Percentiles rank a stretch among this genome's conserved stretches.
Evolutionary conservation across 129 eudicot species (phyloP).

Genomic region (Kitagawia praeruptora): DNA sequence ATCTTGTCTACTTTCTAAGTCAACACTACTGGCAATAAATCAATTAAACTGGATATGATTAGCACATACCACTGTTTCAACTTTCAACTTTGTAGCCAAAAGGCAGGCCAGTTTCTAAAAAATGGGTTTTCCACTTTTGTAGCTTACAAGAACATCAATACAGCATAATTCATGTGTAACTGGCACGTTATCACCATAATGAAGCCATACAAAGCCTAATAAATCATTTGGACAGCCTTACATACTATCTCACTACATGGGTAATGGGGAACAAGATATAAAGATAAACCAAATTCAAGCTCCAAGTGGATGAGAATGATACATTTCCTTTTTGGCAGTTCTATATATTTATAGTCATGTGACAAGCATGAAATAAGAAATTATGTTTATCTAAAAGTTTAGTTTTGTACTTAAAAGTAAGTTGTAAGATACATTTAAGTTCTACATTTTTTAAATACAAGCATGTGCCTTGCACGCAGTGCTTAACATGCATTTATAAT

Average conservation of each 20-base stretch:
- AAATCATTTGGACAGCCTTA: background rate
- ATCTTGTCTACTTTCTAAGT: no score
- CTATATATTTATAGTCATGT: background rate
- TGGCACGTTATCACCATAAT: background rate
- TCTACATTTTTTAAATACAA: background rate
- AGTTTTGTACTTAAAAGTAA: background rate
- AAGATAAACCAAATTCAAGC: background rate
- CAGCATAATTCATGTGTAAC: background rate
- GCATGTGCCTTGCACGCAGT: background rate
- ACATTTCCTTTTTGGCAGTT: background rate
- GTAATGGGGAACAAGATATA: background rate
- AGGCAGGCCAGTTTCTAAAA: background rate
- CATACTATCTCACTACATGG: background rate
- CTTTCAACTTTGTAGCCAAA: background rate
- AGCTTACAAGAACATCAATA: background rate
- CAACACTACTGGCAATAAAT: no score
- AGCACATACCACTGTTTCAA: background rate
- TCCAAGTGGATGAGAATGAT: background rate
- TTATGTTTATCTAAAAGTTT: no score
- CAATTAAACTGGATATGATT: no score
- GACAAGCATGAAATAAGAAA: background rate
- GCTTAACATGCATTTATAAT: background rate
- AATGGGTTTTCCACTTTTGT: background rate
- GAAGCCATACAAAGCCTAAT: background rate
- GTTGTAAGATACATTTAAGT: background rate